Evolutionary conservation across 306 rosid species (phyloP).

Genomic region (Gillenia trifoliata): DNA sequence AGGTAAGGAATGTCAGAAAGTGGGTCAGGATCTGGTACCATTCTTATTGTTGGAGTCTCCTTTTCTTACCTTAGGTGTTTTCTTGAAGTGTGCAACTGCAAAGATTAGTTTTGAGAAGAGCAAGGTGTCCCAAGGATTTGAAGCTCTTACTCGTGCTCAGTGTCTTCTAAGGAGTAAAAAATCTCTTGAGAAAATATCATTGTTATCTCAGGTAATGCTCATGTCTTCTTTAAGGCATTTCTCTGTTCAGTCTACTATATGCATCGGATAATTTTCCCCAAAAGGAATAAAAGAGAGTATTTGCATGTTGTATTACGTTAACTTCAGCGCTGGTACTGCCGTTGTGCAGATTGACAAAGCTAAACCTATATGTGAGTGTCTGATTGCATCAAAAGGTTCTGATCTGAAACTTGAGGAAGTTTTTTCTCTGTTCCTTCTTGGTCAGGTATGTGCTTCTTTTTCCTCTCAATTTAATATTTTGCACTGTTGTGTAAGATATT

Average conservation of each 20-base stretch:
- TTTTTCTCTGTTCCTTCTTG: slow-evolving; percentile 65
- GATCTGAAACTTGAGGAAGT: slow-evolving; percentile 82
- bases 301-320: background rate
- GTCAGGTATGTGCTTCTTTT: slow-evolving; percentile 46
- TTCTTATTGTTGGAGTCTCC: slow-evolving; percentile 32
- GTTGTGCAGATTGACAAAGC: slow-evolving; percentile 64
- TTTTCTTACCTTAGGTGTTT: slow-evolving; percentile 58
- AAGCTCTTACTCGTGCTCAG: slow-evolving; percentile 97
- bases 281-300: background rate
- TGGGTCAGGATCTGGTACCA: slow-evolving; percentile 30
- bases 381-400: slow-evolving; percentile 62
- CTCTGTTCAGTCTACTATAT: background rate
- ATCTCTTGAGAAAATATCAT: slow-evolving; percentile 65
- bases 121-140: slow-evolving; percentile 85
- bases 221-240: background rate
- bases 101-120: slow-evolving; percentile 83
- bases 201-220: slow-evolving; percentile 59
- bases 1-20: slow-evolving; percentile 55
- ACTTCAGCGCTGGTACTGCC: slow-evolving; percentile 8
- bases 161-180: slow-evolving; percentile 71
- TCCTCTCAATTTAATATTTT: slow-evolving; percentile 1
- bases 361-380: slow-evolving; percentile 74
- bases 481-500: slow-evolving; percentile 13
- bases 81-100: slow-evolving; percentile 94
- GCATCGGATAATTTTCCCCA: background rate